Evolutionary conservation across 768 basidiomycete species (phyloP).

Genomic region (Tulasnella sp.): DNA sequence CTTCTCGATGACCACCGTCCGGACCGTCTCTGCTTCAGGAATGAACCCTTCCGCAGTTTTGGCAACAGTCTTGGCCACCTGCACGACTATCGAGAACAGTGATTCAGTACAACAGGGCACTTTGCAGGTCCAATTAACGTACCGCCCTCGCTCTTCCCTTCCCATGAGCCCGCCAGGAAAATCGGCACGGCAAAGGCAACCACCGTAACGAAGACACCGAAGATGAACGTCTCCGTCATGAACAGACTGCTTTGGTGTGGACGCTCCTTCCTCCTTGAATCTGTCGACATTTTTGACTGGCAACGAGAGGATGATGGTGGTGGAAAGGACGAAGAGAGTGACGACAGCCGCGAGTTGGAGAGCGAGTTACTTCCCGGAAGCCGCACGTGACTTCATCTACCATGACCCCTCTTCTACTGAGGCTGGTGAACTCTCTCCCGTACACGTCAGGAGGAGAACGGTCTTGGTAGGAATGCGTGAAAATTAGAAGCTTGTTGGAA

Average conservation of each 20-base stretch:
- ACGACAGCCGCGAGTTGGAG: neutral
- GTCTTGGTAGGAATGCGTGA: no score
- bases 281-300: neutral
- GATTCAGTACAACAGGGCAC: neutral
- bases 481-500: no score
- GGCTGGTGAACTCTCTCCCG: neutral
- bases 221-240: conserved; percentile 20
- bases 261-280: neutral
- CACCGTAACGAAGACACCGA: conserved; percentile 7
- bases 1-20: neutral
- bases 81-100: neutral
- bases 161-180: neutral
- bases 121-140: neutral
- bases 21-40: neutral
- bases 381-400: neutral
- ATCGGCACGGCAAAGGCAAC: neutral
- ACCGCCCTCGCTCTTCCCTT: conserved; percentile 2
- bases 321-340: neutral
- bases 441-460: no score
- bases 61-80: neutral
- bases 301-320: neutral
- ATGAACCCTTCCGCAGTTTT: neutral
- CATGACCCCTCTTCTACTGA: neutral
- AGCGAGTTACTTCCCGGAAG: neutral
- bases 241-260: neutral